phyloP scores from a whole-genome alignment of 106 monocot species.

The Dioscorea alata region DNA sequence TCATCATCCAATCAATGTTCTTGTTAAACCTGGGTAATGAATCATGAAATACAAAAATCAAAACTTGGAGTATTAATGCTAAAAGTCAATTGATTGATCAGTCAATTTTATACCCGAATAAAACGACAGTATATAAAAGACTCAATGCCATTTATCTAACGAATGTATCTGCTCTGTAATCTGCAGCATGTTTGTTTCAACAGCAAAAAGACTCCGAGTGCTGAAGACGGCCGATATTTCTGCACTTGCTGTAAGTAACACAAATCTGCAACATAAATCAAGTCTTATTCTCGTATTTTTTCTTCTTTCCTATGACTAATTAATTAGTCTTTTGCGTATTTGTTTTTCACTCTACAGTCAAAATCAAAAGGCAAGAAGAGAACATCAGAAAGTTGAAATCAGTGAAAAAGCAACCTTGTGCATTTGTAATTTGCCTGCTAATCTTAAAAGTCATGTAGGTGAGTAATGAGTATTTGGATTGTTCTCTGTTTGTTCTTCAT shows the following conservation, averaged over 20 bases:
- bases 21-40: too few relatives aligned
- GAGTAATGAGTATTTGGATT: too few relatives aligned
- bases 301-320: background rate
- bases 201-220: constrained; percentile 7
- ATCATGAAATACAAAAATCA: background rate
- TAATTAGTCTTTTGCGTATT: background rate
- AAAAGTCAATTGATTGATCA: background rate
- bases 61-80: background rate
- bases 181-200: constrained; percentile 9
- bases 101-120: too few relatives aligned
- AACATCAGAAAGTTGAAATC: background rate
- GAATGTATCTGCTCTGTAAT: background rate
- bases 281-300: background rate
- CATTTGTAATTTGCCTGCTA: background rate
- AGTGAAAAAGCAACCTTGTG: background rate
- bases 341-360: background rate
- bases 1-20: too few relatives aligned
- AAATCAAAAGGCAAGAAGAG: background rate
- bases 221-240: constrained; percentile 3
- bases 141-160: too few relatives aligned
- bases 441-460: background rate
- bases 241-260: background rate
- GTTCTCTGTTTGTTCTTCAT: too few relatives aligned
- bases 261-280: background rate
- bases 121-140: background rate